Percentiles rank a stretch among this genome's conserved stretches.
These are phyloP conservation scores for Canna indica DNA, from an alignment of 176 grass and related monocot species.

Conservation along the genomic window DNA sequence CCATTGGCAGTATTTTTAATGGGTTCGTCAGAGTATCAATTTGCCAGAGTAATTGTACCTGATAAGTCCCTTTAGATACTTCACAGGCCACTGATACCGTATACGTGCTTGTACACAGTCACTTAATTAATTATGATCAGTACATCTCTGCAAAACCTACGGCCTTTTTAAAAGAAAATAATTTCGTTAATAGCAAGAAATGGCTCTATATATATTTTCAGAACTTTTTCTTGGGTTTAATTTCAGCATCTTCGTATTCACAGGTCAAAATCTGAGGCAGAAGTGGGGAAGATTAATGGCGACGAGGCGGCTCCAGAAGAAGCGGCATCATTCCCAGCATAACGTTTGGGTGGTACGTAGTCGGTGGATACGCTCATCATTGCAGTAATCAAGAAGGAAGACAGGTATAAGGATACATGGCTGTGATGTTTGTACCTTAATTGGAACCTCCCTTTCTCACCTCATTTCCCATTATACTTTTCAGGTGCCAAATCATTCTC, in stretches of 20 bases:
- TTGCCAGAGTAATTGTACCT: not conserved
- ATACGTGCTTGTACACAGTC: not conserved
- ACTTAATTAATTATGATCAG: not conserved
- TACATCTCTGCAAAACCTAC: too few relatives aligned
- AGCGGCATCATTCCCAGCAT: too few relatives aligned
- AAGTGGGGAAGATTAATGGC: too few relatives aligned
- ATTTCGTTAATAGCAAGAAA: too few relatives aligned
- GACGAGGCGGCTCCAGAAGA: not conserved
- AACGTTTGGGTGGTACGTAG: not conserved
- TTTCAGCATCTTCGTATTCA: too few relatives aligned
- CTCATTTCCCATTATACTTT: not conserved
- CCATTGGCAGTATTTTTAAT: not conserved
- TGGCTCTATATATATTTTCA: not conserved
- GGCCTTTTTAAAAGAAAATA: too few relatives aligned
- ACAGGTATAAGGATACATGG: not conserved
- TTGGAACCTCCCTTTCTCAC: not conserved
- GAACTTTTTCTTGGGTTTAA: too few relatives aligned
- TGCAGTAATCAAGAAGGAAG: constrained; percentile 14
- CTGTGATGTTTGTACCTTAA: not conserved
- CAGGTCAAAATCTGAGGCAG: too few relatives aligned
- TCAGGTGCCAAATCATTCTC: constrained; percentile 3
- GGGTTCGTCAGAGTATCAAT: not conserved
- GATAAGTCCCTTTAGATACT: not conserved
- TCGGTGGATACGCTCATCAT: constrained; percentile 15
- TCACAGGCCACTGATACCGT: not conserved